Evolutionary conservation across 257 asterid genomes (phyloP).

Genomic region (Solanum commersonii): DNA sequence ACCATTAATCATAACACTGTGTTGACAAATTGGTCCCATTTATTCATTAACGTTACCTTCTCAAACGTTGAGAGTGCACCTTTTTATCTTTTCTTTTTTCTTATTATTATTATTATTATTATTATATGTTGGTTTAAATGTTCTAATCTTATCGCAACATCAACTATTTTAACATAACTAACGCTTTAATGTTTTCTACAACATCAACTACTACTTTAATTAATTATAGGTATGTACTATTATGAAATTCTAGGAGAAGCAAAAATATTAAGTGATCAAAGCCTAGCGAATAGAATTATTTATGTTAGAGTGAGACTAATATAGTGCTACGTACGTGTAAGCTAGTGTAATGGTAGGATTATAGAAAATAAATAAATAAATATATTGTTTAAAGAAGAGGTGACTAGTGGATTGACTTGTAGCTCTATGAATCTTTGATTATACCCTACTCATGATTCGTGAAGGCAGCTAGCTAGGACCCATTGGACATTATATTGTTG

Average conservation of each 20-base stretch:
- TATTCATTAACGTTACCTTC: neutral
- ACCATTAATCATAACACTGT: neutral
- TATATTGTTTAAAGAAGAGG: neutral
- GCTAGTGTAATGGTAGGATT: too few relatives aligned
- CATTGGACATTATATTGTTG: neutral
- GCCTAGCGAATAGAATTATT: neutral
- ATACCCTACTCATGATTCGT: neutral
- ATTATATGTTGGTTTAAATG: neutral
- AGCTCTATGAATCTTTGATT: neutral
- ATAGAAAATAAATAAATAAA: too few relatives aligned
- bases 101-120: neutral
- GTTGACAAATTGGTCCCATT: neutral
- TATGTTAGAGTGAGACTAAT: too few relatives aligned
- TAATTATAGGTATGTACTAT: too few relatives aligned
- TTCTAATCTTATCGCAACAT: neutral
- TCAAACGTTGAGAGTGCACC: neutral
- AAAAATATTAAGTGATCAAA: too few relatives aligned
- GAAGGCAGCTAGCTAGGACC: neutral
- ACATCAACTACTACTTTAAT: too few relatives aligned
- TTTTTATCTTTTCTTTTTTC: neutral
- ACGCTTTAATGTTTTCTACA: neutral
- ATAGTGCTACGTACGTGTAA: too few relatives aligned
- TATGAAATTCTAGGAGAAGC: too few relatives aligned
- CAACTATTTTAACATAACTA: neutral
- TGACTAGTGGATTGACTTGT: neutral